Base-by-base conservation (phyloP, 78 protist species). In the Capsaspora owczarzaki region DNA sequence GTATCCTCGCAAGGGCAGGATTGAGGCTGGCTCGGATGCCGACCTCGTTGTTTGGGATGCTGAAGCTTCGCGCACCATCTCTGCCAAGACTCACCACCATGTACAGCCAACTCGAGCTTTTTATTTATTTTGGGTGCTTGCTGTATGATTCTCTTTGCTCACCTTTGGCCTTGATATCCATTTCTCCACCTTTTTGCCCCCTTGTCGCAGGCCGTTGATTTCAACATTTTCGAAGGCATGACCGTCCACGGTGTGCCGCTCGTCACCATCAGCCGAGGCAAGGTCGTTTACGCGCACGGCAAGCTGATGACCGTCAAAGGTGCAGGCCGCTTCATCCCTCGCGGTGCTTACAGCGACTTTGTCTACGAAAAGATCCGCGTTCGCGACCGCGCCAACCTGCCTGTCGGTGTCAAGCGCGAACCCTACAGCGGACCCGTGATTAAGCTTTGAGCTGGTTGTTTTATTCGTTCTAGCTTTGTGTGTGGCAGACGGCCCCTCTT, bases 1-100 rank as follows among this genome's bases (percentile, higher is more conserved):
- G 35, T 94, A 91, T 76, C 95, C 95, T 44, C 87, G 61, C 35
- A 94, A 94, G 89, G 96, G 96, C 40, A 40, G 86, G 29, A 89
- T 93, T 22, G 91, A 51, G 23, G 82, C 78, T 35, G 96, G 96
- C 0, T 29, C 86, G 12, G 96, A 93, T 78, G 96, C 90, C 38
- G 96, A 93, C 70, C 56, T 93, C 49, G 90, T 80, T 27, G 56
- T 93, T 19, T 89, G 92, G 94, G 87, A 93, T 81, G 88, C 89
- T 25, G 74, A 84, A 43, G 83, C 43, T 5, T n/a, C 56, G n/a
- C 82, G 89, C 46, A 75, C 77, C 0, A 89, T 93, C 68, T 87
- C 89, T 22, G 87, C 79, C 4, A 66, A 80, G 46, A 89, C 93
- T 22, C 93, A 85, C 79, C 89, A 89, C 56, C 91, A 85, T 41